Evolutionary conservation across 2,329 filamentous ascomycete genomes (phyloP).

Genomic region (Periconia macrospinosa): DNA sequence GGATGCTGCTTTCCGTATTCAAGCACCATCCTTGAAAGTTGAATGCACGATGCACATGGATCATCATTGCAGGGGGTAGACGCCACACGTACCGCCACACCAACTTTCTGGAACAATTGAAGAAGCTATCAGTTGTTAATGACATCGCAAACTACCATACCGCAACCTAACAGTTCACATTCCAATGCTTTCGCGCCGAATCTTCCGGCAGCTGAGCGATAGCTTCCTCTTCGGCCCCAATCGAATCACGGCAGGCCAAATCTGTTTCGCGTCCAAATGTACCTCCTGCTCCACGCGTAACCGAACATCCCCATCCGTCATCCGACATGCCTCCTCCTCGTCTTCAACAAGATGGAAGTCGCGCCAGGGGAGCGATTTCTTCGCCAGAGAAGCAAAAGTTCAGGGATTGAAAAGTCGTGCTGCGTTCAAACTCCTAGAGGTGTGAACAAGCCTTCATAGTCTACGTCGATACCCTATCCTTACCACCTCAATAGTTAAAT

Average conservation of each 20-base stretch:
- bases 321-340: conserved; percentile 34
- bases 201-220: conserved; percentile 41
- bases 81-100: neutral
- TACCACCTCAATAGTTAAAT: conserved; percentile 66
- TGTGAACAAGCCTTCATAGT: conserved; percentile 33
- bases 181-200: conserved; percentile 41
- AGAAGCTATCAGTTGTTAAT: too few species aligned
- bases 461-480: conserved; percentile 2
- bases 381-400: conserved; percentile 73
- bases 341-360: conserved; percentile 82
- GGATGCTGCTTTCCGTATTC: too few species aligned
- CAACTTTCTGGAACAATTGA: neutral
- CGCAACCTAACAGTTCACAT: conserved; percentile 1
- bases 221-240: conserved; percentile 28
- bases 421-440: conserved; percentile 90
- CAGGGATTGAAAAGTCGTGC: conserved; percentile 84
- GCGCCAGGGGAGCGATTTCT: conserved; percentile 74
- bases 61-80: too few species aligned
- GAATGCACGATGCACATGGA: too few species aligned
- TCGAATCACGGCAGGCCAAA: conserved; percentile 1
- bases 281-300: conserved; percentile 8
- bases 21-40: too few species aligned
- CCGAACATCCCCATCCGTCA: conserved; percentile 4
- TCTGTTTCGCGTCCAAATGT: conserved; percentile 20
- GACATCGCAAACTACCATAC: neutral